phyloP scores from a whole-genome alignment of 768 basidiomycete species.

The Hypholoma fasciculare region DNA sequence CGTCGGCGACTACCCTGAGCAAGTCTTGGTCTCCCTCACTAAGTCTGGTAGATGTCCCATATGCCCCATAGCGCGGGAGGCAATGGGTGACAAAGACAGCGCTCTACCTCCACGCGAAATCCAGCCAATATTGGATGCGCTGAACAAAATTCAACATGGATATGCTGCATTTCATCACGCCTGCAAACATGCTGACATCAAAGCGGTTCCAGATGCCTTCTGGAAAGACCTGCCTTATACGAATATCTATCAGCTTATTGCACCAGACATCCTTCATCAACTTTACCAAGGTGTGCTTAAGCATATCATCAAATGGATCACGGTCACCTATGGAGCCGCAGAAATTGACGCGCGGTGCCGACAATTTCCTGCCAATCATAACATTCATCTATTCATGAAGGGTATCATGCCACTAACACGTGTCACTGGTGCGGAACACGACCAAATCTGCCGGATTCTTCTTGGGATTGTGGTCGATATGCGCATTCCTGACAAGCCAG shows the following conservation, averaged over 20 bases:
- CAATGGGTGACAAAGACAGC: too few species aligned
- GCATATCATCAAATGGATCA: slow-evolving; percentile 10
- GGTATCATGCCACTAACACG: slow-evolving; percentile 40
- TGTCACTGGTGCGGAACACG: slow-evolving; percentile 38
- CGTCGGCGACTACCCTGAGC: slow-evolving; percentile 3
- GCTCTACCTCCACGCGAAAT: background rate
- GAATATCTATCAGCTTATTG: slow-evolving; percentile 11
- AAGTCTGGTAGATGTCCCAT: background rate
- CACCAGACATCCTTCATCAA: slow-evolving; percentile 17
- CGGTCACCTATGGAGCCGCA: background rate
- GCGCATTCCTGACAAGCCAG: too few species aligned
- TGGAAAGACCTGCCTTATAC: slow-evolving; percentile 12
- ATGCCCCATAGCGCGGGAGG: background rate
- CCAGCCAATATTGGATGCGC: background rate
- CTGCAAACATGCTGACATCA: background rate
- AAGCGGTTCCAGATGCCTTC: slow-evolving; percentile 7
- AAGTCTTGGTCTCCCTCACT: background rate
- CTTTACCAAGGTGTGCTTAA: slow-evolving; percentile 17
- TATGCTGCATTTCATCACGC: too few species aligned
- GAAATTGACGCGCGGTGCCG: slow-evolving; percentile 19
- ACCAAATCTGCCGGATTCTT: slow-evolving; percentile 30
- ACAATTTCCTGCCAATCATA: slow-evolving; percentile 32
- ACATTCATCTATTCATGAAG: slow-evolving; percentile 36
- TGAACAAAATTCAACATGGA: background rate
- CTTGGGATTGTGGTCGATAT: slow-evolving; percentile 24